Conservation (phyloP, 257 asterid species). For the Solanum dulcamara region DNA sequence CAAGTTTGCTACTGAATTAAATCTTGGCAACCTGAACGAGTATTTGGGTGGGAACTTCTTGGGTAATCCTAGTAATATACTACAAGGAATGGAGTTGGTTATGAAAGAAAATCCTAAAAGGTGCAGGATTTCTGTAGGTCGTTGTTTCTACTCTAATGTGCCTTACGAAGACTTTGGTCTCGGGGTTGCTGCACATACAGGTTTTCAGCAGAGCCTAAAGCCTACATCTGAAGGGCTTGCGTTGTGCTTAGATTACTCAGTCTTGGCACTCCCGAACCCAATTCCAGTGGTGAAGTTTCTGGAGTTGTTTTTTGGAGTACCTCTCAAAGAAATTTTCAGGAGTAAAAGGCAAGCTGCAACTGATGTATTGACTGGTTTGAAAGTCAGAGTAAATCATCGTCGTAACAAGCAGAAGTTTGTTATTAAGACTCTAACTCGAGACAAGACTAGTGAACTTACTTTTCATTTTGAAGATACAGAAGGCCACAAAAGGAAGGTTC, state of each 20-base stretch:
- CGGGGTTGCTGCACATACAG: conserved; percentile 43
- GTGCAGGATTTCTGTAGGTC: conserved; percentile 25
- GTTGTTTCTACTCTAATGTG: conserved; percentile 26
- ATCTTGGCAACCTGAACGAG: conserved; percentile 29
- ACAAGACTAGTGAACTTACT: neutral
- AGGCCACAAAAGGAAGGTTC: neutral
- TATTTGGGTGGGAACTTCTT: conserved; percentile 24
- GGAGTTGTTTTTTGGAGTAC: neutral
- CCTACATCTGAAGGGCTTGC: conserved; percentile 43
- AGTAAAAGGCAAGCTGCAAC: neutral
- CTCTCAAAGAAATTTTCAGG: conserved; percentile 8
- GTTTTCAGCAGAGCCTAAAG: conserved; percentile 53
- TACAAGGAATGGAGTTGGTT: conserved; percentile 57
- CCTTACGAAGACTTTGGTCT: neutral
- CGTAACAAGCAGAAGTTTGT: conserved; percentile 35
- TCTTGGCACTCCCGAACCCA: conserved; percentile 29
- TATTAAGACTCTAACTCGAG: conserved; percentile 16
- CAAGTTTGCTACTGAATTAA: conserved; percentile 27
- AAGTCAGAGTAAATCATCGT: conserved; percentile 55
- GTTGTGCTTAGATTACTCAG: conserved; percentile 47
- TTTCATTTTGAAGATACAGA: conserved; percentile 29
- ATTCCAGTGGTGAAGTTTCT: conserved; percentile 36
- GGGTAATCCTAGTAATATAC: conserved; percentile 35
- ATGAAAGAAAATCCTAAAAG: conserved; percentile 60
- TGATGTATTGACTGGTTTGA: conserved; percentile 38